Evolutionary conservation across 306 rosid species (phyloP).

Genomic region (Luffa acutangula): DNA sequence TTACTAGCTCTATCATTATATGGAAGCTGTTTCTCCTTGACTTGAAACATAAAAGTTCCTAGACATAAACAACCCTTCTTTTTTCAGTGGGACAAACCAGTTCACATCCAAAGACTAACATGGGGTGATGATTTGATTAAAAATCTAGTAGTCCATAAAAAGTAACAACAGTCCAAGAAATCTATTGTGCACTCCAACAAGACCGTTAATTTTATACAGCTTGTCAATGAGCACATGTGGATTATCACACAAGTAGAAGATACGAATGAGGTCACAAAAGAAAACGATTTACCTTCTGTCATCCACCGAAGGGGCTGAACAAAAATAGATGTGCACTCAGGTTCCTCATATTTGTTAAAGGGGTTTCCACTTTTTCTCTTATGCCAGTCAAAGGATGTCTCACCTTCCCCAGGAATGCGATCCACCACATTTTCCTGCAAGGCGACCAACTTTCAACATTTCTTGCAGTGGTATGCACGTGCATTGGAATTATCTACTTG

Average conservation of each 20-base stretch:
- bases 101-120: neutral
- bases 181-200: neutral
- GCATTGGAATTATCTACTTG: conserved; percentile 26
- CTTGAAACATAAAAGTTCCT: neutral
- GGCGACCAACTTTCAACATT: conserved; percentile 78
- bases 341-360: conserved; percentile 48
- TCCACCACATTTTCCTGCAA: conserved; percentile 70
- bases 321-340: conserved; percentile 83
- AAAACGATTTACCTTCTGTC: conserved; percentile 58
- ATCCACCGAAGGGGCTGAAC: conserved; percentile 92
- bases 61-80: neutral
- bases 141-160: neutral
- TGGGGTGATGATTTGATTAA: neutral
- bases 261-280: neutral
- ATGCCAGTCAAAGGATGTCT: conserved; percentile 55
- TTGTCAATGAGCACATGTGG: neutral
- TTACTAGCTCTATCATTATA: neutral
- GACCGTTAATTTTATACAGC: neutral
- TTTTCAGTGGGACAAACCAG: neutral
- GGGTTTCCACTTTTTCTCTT: conserved; percentile 69
- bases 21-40: neutral
- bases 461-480: conserved; percentile 74
- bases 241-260: neutral
- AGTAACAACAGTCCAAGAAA: neutral
- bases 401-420: conserved; percentile 87